These are phyloP conservation scores for Trichoderma citrinoviride DNA, from an alignment of 2,329 filamentous ascomycete species.

Conservation along the genomic window DNA sequence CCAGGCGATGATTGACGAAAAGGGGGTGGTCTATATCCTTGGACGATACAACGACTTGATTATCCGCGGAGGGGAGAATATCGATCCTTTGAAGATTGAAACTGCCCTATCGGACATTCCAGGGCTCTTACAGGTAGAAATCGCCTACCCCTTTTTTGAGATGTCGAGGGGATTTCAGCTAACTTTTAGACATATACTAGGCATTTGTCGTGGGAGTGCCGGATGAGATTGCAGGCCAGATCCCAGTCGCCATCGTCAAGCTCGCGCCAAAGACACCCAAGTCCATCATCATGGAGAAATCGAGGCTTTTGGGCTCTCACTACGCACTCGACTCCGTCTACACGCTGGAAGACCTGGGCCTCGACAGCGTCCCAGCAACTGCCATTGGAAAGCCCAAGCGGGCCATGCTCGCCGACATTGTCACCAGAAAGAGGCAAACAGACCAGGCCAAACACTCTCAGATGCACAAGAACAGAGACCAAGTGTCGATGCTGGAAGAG, in stretches of 20 bases:
- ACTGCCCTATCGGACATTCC: slow-evolving; percentile 35
- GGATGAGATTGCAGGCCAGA: slow-evolving; percentile 47
- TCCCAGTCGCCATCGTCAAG: slow-evolving; percentile 45
- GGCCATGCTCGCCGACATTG: slow-evolving; percentile 33
- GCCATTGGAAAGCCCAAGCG: slow-evolving; percentile 47
- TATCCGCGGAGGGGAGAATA: slow-evolving; percentile 46
- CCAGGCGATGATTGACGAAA: slow-evolving; percentile 39
- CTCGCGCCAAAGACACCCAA: slow-evolving; percentile 34
- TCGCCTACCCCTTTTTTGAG: not conserved
- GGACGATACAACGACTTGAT: slow-evolving; percentile 47
- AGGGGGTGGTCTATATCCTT: slow-evolving; percentile 40
- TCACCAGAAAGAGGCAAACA: slow-evolving; percentile 25
- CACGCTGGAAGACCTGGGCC: slow-evolving; percentile 41
- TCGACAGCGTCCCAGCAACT: slow-evolving; percentile 41
- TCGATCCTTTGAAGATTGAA: slow-evolving; percentile 41
- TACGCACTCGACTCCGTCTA: slow-evolving; percentile 42
- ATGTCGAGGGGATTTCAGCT: not conserved
- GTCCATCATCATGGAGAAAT: slow-evolving; percentile 31
- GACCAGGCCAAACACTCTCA: not conserved
- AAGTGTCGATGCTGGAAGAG: slow-evolving; percentile 21
- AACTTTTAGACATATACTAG: slow-evolving; percentile 26
- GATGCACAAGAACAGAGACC: not conserved
- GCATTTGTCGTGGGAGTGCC: slow-evolving; percentile 44
- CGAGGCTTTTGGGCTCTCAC: slow-evolving; percentile 36
- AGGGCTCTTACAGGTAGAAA: slow-evolving; percentile 32